Evolutionary conservation across 1,284 basidiomycete genomes (phyloP), one percentile per base, ranked within the genome.

Genomic region (Flammula alnicola): DNA sequence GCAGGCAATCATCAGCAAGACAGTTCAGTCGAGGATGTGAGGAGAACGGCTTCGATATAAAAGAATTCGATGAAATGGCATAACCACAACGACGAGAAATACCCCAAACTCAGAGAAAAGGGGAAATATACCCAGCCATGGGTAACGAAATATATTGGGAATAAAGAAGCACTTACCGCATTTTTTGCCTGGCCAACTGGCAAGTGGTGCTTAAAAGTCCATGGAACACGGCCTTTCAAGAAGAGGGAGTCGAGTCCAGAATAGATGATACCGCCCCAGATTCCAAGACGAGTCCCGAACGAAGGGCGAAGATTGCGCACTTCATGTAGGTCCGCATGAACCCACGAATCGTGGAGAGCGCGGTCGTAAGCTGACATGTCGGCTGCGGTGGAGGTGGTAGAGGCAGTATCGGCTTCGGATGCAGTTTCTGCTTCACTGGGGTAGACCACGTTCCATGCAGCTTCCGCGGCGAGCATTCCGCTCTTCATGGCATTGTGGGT

Each of bases 401-500:
- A n/a, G n/a, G 16, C 35, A 14, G 42, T 49, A 1, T 43, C 55
- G 10, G 54, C 56, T 12, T 51, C 41, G 51, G 64, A 17, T 47
- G 58, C 51, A 4, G 47, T 36, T 6, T 35, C 54, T 30, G 55
- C 37, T n/a, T 54, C 49, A 10, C 40, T 11, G 59, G 68, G 51
- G 48, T 68, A 59, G 37, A 95, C 71, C 1, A 83, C 83, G 6
- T 86, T 79, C 60, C 81, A 93, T 0, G 92, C 91, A 0, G 90
- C 79, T 68, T 99, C 96, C 2, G 93, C 97, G 27, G 95, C 96
- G 16, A 98, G 77, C 88, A 98, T 98, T 16, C 96, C 96, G 36
- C 89, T 93, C 77, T 98, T 97, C 96, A 99, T 98, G n/a, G 96
- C 95, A 54, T 96, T 98, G 70, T 99, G 97, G 0, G 95, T 97